Percentiles rank a stretch among this genome's conserved stretches.
Evolutionary conservation across 192 early-diverging fungal species (phyloP).

Genomic region (Coemansia interrupta): DNA sequence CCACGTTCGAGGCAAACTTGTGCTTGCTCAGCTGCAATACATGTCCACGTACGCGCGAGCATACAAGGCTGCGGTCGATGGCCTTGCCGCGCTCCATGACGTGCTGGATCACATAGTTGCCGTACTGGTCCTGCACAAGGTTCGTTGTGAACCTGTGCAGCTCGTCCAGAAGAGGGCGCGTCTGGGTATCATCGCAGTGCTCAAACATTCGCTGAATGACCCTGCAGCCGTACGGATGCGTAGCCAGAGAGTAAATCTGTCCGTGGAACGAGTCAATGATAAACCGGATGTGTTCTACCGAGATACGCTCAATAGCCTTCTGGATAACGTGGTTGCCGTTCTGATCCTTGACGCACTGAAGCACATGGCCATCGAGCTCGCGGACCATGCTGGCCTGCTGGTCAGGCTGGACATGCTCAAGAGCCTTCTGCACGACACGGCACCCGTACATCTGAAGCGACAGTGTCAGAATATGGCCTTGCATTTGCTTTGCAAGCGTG

Average conservation of each 20-base stretch:
- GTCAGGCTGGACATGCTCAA: slow-evolving; percentile 88
- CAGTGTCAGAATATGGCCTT: slow-evolving; percentile 87
- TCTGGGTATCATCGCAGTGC: slow-evolving; percentile 89
- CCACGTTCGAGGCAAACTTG: slow-evolving; percentile 99
- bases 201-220: slow-evolving; percentile 99
- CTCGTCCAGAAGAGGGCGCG: slow-evolving; percentile 84
- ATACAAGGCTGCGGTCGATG: slow-evolving; percentile 81
- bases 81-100: slow-evolving; percentile 91
- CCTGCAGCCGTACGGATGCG: slow-evolving; percentile 97
- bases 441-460: slow-evolving; percentile 99
- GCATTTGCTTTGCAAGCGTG: slow-evolving; percentile 90
- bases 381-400: slow-evolving; percentile 88
- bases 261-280: slow-evolving; percentile 97
- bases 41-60: slow-evolving; percentile 86
- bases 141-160: slow-evolving; percentile 87
- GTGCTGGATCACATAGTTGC: slow-evolving; percentile 99
- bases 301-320: slow-evolving; percentile 97
- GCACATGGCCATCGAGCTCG: slow-evolving; percentile 91
- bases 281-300: slow-evolving; percentile 88
- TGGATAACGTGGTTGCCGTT: slow-evolving; percentile 99
- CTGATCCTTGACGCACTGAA: slow-evolving; percentile 99
- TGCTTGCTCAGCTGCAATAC: slow-evolving; percentile 92
- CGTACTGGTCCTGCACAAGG: slow-evolving; percentile 97
- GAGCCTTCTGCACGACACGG: slow-evolving; percentile 96
- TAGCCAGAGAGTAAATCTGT: slow-evolving; percentile 92